phyloP scores from a whole-genome alignment of 2,329 filamentous ascomycete genomes.

The Emmonsiellopsis sp. region DNA sequence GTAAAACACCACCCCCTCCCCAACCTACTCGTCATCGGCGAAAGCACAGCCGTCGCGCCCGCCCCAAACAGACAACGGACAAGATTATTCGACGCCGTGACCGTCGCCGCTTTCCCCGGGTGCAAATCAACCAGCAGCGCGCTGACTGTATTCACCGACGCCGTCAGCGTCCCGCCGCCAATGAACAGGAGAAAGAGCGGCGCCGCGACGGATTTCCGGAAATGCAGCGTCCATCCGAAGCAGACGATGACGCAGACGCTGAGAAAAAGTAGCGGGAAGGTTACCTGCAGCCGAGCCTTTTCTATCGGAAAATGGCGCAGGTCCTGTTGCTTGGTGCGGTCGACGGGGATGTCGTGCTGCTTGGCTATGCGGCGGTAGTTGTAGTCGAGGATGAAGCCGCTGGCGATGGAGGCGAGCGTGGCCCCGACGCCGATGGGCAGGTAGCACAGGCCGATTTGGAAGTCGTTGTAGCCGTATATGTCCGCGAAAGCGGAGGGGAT shows the following conservation, averaged over 20 bases:
- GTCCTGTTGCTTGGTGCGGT: slow-evolving; percentile 47
- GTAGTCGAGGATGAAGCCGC: slow-evolving; percentile 56
- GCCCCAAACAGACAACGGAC: slow-evolving; percentile 46
- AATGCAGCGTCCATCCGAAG: slow-evolving; percentile 47
- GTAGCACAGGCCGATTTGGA: slow-evolving; percentile 35
- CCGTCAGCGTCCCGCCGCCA: slow-evolving; percentile 41
- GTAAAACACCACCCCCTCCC: slow-evolving; percentile 37
- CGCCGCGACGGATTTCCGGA: slow-evolving; percentile 38
- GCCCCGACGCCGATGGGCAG: slow-evolving; percentile 21
- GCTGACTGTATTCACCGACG: slow-evolving; percentile 41
- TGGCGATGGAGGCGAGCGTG: slow-evolving; percentile 19
- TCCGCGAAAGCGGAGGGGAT: slow-evolving; percentile 39
- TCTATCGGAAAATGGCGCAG: slow-evolving; percentile 46
- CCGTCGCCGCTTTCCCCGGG: slow-evolving; percentile 41
- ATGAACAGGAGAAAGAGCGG: slow-evolving; percentile 45
- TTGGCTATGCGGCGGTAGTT: slow-evolving; percentile 63
- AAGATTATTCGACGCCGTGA: slow-evolving; percentile 47
- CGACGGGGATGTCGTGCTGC: slow-evolving; percentile 52
- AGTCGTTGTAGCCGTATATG: slow-evolving; percentile 39
- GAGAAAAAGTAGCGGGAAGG: slow-evolving; percentile 23
- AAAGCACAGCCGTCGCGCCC: slow-evolving; percentile 38
- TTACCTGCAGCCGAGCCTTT: slow-evolving; percentile 25
- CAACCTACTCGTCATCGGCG: slow-evolving; percentile 30
- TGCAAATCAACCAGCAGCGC: slow-evolving; percentile 49
- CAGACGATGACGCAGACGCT: slow-evolving; percentile 19